Conservation (phyloP, 306 rosid species). For the Vigna nakashimae region DNA sequence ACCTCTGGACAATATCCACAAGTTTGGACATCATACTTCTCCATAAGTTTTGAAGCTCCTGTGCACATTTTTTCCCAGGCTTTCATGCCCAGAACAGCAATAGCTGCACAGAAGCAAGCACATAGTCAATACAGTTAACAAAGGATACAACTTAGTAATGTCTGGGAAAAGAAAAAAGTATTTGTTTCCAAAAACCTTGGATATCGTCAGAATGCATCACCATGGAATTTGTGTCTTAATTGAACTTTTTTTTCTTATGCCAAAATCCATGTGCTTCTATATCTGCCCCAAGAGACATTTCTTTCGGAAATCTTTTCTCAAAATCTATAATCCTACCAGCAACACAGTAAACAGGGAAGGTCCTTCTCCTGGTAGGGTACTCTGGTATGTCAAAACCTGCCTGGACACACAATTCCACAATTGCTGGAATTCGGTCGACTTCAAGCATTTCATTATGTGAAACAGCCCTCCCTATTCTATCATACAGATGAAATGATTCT, state of each 20-base stretch:
- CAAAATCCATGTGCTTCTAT: slow-evolving; percentile 62
- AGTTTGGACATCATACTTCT: slow-evolving; percentile 67
- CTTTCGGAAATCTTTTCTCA: slow-evolving; percentile 67
- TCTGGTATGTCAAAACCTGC: slow-evolving; percentile 72
- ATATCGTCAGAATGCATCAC: slow-evolving; percentile 52
- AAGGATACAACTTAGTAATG: not conserved
- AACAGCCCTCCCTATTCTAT: slow-evolving; percentile 74
- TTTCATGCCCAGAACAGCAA: slow-evolving; percentile 67
- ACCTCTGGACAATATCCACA: slow-evolving; percentile 83
- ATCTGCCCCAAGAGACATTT: slow-evolving; percentile 51
- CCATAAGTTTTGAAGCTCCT: slow-evolving; percentile 68
- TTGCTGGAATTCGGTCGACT: slow-evolving; percentile 74
- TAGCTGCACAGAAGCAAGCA: slow-evolving; percentile 51
- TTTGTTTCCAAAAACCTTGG: slow-evolving; percentile 52
- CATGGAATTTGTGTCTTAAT: slow-evolving; percentile 34
- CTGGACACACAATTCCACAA: slow-evolving; percentile 75
- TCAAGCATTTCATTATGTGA: slow-evolving; percentile 69
- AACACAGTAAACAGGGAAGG: slow-evolving; percentile 65
- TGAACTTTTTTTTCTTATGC: slow-evolving; percentile 46
- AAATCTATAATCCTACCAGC: slow-evolving; percentile 73
- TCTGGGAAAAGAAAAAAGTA: slow-evolving; percentile 4
- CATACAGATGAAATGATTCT: slow-evolving; percentile 75
- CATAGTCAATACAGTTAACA: slow-evolving; percentile 28
- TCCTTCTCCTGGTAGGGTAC: slow-evolving; percentile 74
- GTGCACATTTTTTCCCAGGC: slow-evolving; percentile 65